These are phyloP conservation scores for Aspergillus pseudoterreus DNA, from an alignment of 2,329 filamentous ascomycete species.

Conservation along the genomic window DNA sequence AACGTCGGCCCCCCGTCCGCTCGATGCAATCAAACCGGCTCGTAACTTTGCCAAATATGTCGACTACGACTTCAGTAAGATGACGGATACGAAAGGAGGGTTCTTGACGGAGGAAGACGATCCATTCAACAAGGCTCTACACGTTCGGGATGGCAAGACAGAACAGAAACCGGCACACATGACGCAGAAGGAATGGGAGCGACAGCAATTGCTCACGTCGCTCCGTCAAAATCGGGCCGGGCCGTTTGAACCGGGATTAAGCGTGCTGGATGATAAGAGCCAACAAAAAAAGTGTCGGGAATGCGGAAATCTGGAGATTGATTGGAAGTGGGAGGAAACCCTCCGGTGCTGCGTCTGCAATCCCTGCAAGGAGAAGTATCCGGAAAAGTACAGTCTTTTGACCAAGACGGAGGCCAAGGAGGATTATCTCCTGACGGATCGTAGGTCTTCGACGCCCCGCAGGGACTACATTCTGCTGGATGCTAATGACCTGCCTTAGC, in stretches of 20 bases:
- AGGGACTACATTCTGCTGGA: neutral
- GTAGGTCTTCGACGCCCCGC: slow-evolving; percentile 47
- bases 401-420: slow-evolving; percentile 96
- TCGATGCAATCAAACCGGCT: slow-evolving; percentile 58
- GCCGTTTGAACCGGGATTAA: slow-evolving; percentile 86
- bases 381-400: slow-evolving; percentile 89
- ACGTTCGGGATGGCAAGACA: slow-evolving; percentile 47
- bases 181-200: slow-evolving; percentile 88
- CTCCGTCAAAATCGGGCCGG: slow-evolving; percentile 72
- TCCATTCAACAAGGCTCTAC: slow-evolving; percentile 76
- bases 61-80: slow-evolving; percentile 96
- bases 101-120: slow-evolving; percentile 91
- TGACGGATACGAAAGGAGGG: slow-evolving; percentile 96
- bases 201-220: slow-evolving; percentile 69
- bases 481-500: slow-evolving; percentile 46
- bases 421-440: slow-evolving; percentile 91
- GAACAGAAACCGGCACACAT: no score
- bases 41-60: slow-evolving; percentile 91
- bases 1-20: neutral
- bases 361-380: slow-evolving; percentile 55
- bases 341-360: slow-evolving; percentile 74
- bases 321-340: slow-evolving; percentile 90
- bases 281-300: slow-evolving; percentile 75
- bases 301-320: slow-evolving; percentile 79
- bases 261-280: slow-evolving; percentile 57